A percentile compares a stretch with the other conserved stretches of the same genome.
phyloP scores from a whole-genome alignment of 345 rosid genomes.

The Heritiera fomes region DNA sequence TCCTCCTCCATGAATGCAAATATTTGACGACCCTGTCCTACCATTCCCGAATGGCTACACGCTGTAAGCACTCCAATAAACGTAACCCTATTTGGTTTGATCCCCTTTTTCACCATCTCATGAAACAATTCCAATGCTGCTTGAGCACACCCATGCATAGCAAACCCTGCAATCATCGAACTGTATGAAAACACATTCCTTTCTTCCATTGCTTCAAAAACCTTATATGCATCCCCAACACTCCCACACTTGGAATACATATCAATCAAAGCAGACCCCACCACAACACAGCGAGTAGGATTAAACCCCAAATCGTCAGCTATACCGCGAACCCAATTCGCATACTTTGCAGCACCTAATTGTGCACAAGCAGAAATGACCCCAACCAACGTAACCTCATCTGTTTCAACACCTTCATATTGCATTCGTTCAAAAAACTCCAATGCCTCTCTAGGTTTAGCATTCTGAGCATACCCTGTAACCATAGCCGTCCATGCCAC shows the following conservation, averaged over 20 bases:
- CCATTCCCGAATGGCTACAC: constrained; percentile 64
- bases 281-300: constrained; percentile 42
- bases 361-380: constrained; percentile 85
- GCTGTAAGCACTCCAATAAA: constrained; percentile 82
- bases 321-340: constrained; percentile 45
- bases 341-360: constrained; percentile 59
- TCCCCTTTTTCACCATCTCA: constrained; percentile 56
- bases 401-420: constrained; percentile 43
- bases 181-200: constrained; percentile 76
- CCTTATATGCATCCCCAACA: constrained; percentile 56
- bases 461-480: constrained; percentile 68
- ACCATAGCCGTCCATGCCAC: constrained; percentile 86
- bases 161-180: constrained; percentile 84
- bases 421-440: constrained; percentile 61
- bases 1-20: constrained; percentile 56
- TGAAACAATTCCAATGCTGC: constrained; percentile 62
- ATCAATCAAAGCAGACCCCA: constrained; percentile 80
- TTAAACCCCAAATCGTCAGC: constrained; percentile 43
- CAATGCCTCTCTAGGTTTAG: constrained; percentile 70
- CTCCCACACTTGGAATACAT: constrained; percentile 86
- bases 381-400: constrained; percentile 59
- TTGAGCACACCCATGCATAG: constrained; percentile 65
- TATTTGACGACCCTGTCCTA: constrained; percentile 56
- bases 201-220: constrained; percentile 54
- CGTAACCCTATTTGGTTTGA: constrained; percentile 68